Base-by-base conservation (phyloP, 805 yeast species). In the Henningerozyma blattae region DNA sequence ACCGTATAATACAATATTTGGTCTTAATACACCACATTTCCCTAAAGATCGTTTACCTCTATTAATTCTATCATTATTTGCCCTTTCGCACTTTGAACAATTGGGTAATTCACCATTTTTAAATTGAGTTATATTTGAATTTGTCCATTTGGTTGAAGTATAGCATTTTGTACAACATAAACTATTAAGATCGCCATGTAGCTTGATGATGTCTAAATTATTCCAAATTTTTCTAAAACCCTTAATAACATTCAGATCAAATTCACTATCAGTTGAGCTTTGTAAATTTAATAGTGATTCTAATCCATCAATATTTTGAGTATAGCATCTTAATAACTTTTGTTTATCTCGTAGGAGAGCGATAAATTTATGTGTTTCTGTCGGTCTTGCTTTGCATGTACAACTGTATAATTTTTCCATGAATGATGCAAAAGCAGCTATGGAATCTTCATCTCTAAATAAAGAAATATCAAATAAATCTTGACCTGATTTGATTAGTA, bases 241-340 rank as follows among this genome's bases (percentile, higher is more conserved):
- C 17, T 27, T 22, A 4, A 18, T 9, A 9, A 10, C 6, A 18
- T 20, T 15, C 15, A 17, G 16, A 18, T 18, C 22, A 5, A 18
- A 14, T 15, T 33, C 22, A 18, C 28, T 32, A 27, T 65, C 62
- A 18, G 62, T 59, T 2, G 86, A 86, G 30, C 77, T 63, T 26
- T 64, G 66, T 36, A 87, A 60, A 16, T 83, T 79, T 18, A 79
- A 65, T 31, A 63, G 59, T 31, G 73, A 60, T 50, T 89, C 97
- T 24, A 89, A 62, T 1, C 94, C 87, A 55, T 89, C 98, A 38
- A 89, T 89, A 52, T 89, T 89, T 50, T 91, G 97, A 1, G 97
- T 89, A 54, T 89, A 89, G 58, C 96, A 85, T 37, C 94, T 63
- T 32, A 86, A 54, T 29, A 87, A 65, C 56, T 78, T 79, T 39